Evolutionary conservation across 1,284 basidiomycete genomes (phyloP).

Genomic region (Malassezia yamatoensis): DNA sequence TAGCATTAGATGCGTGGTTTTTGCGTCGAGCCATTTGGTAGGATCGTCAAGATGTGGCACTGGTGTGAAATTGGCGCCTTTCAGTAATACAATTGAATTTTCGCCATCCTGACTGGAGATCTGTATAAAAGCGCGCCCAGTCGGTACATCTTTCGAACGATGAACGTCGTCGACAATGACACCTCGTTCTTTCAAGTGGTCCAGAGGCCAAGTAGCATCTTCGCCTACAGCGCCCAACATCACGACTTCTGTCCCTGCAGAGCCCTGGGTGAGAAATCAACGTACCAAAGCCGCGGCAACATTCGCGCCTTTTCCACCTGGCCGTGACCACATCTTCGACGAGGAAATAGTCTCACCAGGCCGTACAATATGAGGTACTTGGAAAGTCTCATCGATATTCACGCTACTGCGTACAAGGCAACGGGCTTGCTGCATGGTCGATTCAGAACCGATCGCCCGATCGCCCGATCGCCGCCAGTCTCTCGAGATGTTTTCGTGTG

Average conservation of each 20-base stretch:
- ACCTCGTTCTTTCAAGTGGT: conserved; percentile 28
- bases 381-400: conserved; percentile 46
- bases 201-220: conserved; percentile 41
- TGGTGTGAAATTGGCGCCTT: conserved; percentile 38
- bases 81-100: conserved; percentile 43
- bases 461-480: no score
- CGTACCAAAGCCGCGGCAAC: conserved; percentile 33
- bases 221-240: conserved; percentile 36
- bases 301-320: conserved; percentile 46
- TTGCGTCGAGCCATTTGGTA: neutral
- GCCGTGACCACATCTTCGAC: conserved; percentile 23
- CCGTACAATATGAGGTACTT: conserved; percentile 36
- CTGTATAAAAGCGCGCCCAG: conserved; percentile 45
- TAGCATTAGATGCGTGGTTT: conserved; percentile 51
- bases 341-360: conserved; percentile 44
- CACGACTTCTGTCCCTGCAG: conserved; percentile 28
- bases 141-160: conserved; percentile 24
- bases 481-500: conserved; percentile 38
- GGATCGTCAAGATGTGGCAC: conserved; percentile 14
- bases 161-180: conserved; percentile 26
- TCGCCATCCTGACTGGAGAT: conserved; percentile 37
- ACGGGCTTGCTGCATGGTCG: conserved; percentile 16
- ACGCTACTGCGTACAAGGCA: conserved; percentile 42
- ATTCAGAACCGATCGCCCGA: neutral
- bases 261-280: neutral